Conservation (phyloP, 768 basidiomycete species). For the Terana coerulea region DNA sequence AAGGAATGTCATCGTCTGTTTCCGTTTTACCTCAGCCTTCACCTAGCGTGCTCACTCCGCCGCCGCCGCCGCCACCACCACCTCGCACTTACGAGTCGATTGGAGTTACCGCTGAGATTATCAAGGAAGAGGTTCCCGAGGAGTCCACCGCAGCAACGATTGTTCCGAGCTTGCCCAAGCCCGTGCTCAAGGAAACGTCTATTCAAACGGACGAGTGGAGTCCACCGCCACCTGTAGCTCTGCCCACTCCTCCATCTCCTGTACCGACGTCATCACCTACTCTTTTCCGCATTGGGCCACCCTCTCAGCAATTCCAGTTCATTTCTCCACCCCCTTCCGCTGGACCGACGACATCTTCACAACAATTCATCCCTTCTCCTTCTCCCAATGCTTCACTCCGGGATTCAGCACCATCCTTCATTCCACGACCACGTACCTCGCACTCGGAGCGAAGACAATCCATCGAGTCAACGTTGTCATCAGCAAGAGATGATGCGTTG, state of each 20-base stretch:
- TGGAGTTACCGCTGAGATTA: constrained; percentile 31
- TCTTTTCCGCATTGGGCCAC: constrained; percentile 55
- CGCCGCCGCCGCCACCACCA: constrained; percentile 19
- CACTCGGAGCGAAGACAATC: constrained; percentile 64
- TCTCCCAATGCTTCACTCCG: constrained; percentile 41
- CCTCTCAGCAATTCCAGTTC: constrained; percentile 65
- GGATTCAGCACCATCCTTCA: constrained; percentile 49
- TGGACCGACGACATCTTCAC: constrained; percentile 29
- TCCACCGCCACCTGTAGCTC: constrained; percentile 31
- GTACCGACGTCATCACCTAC: constrained; percentile 29
- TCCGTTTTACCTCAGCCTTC: background rate
- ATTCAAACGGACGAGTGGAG: constrained; percentile 78
- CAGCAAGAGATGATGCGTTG: constrained; percentile 42
- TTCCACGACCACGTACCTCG: constrained; percentile 45
- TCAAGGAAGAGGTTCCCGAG: constrained; percentile 19
- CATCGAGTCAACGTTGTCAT: constrained; percentile 65
- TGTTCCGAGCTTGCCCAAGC: constrained; percentile 41
- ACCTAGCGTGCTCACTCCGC: background rate
- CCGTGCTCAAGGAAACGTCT: constrained; percentile 68
- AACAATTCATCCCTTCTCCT: constrained; percentile 36
- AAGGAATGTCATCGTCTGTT: constrained; percentile 26
- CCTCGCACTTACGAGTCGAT: constrained; percentile 51
- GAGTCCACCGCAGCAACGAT: constrained; percentile 8
- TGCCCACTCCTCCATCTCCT: constrained; percentile 25
- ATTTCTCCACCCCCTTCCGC: constrained; percentile 49